Percentiles rank a stretch among this genome's conserved stretches.
phyloP scores from a whole-genome alignment of 192 early-diverging fungal species.

The Thamnidium elegans region DNA sequence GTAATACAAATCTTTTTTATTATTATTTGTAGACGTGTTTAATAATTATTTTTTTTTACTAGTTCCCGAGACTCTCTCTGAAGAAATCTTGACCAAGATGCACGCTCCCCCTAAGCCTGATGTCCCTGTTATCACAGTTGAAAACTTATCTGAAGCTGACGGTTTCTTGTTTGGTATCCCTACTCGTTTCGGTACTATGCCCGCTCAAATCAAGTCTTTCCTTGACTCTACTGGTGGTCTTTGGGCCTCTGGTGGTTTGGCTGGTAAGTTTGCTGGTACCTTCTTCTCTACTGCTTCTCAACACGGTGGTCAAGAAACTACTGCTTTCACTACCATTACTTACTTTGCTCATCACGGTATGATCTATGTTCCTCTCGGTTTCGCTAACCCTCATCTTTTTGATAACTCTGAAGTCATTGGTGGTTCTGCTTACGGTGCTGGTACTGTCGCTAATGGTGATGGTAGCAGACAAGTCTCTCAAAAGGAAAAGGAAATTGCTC shows the following conservation, averaged over 20 bases:
- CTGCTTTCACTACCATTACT: constrained; percentile 59
- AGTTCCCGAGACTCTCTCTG: constrained; percentile 53
- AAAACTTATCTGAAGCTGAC: constrained; percentile 46
- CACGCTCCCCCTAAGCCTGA: constrained; percentile 44
- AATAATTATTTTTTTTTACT: background rate
- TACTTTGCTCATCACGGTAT: constrained; percentile 76
- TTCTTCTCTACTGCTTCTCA: constrained; percentile 75
- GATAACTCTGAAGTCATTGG: constrained; percentile 37
- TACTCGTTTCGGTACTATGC: constrained; percentile 64
- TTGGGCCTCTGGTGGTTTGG: constrained; percentile 53
- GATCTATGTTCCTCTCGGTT: constrained; percentile 72
- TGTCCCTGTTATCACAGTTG: constrained; percentile 42
- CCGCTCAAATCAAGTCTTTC: constrained; percentile 73
- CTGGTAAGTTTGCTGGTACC: constrained; percentile 67
- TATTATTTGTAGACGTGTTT: background rate
- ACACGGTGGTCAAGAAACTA: constrained; percentile 80
- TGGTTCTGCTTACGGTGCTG: constrained; percentile 29
- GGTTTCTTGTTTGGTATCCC: constrained; percentile 61
- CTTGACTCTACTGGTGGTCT: constrained; percentile 30
- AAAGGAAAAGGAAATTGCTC: constrained; percentile 62
- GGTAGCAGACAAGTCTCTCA: constrained; percentile 62
- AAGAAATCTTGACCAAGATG: constrained; percentile 53
- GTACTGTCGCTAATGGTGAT: constrained; percentile 49
- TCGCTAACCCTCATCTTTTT: constrained; percentile 44
- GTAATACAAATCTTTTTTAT: background rate